These are phyloP conservation scores for Vanrija humicola DNA, from an alignment of 1,284 basidiomycete species.

Conservation along the genomic window DNA sequence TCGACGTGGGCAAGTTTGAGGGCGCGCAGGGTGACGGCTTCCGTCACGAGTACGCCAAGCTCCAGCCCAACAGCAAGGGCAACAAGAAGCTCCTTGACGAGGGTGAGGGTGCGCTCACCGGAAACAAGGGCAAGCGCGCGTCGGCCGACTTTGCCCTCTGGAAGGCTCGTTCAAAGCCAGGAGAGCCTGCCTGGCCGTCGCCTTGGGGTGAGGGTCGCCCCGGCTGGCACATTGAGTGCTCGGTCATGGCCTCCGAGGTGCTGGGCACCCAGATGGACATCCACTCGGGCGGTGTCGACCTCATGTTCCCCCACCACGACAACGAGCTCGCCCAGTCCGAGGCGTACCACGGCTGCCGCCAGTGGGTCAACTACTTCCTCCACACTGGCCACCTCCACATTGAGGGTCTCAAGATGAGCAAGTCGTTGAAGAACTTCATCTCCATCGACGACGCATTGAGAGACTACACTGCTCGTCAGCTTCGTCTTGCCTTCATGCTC, in stretches of 20 bases:
- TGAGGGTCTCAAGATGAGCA: constrained; percentile 98
- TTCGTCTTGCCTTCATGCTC: constrained; percentile 89
- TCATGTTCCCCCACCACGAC: constrained; percentile 98
- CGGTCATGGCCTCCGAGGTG: constrained; percentile 94
- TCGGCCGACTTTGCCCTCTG: constrained; percentile 89
- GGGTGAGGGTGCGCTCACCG: constrained; percentile 81
- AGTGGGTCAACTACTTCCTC: constrained; percentile 99
- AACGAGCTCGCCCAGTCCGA: constrained; percentile 98
- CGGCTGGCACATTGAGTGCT: constrained; percentile 99
- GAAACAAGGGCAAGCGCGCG: constrained; percentile 58
- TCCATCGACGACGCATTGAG: constrained; percentile 94
- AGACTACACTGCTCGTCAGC: constrained; percentile 79
- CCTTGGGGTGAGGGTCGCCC: constrained; percentile 96
- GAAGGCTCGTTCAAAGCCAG: constrained; percentile 89
- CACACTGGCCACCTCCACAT: constrained; percentile 99
- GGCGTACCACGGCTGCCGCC: constrained; percentile 84
- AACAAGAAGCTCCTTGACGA: constrained; percentile 87
- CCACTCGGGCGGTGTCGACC: constrained; percentile 93
- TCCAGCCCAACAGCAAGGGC: constrained; percentile 92
- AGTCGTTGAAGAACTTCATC: constrained; percentile 98
- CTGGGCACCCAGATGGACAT: constrained; percentile 94
- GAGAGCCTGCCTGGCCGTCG: constrained; percentile 96
- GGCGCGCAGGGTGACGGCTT: constrained; percentile 54
- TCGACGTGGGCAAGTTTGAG: constrained; percentile 88
- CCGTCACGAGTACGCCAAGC: constrained; percentile 83